Evolutionary conservation across 495 filamentous ascomycete genomes (phyloP), one percentile per base, ranked within the genome.

Genomic region (Ramalina intermedia): DNA sequence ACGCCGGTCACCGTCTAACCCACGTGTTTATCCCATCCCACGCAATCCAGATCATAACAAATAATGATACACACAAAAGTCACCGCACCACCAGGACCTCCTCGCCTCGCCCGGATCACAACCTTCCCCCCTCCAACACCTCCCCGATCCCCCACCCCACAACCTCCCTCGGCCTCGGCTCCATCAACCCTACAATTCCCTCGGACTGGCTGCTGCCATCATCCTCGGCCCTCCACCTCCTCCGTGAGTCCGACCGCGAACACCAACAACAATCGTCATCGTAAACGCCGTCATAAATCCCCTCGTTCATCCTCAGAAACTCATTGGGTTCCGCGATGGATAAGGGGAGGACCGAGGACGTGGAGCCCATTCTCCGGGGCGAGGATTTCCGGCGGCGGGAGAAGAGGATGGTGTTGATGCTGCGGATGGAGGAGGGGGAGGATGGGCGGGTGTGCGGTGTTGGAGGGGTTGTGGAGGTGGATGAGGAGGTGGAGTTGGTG

Each of bases 371-470:
- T 1, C 51, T 11, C 37, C 37, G 17, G 9, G 21, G 43, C 6
- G 20, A 33, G 6, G 18, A 24, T 8, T 29, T 46, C 18, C 37
- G 47, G 35, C 51, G 44, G 9, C 50, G 51, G 2, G 27, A 29
- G 21, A 26, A n/a, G 43, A 55, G 43, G 39, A 50, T 43, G 41
- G 41, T 43, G 41, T 43, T 33, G 33, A 48, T 47, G 55, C 49
- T 46, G 23, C 49, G 61, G 43, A 61, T 51, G 41, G 59, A 53
- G 45, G 53, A 62, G 37, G 57, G 60, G 46, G 46, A 54, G 36
- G 39, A 37, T 21, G 29, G 24, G 36, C 59, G 55, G 33, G 53
- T 55, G 52, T 63, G 56, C 26, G 58, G 53, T 20, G 18, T 20
- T 52, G 45, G n/a, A n/a, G n/a, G n/a, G n/a, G 48, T 53, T 47